Evolutionary conservation across 2,329 filamentous ascomycete genomes (phyloP), one percentile per base, ranked within the genome.

Genomic region (Dactylellina haptotyla): DNA sequence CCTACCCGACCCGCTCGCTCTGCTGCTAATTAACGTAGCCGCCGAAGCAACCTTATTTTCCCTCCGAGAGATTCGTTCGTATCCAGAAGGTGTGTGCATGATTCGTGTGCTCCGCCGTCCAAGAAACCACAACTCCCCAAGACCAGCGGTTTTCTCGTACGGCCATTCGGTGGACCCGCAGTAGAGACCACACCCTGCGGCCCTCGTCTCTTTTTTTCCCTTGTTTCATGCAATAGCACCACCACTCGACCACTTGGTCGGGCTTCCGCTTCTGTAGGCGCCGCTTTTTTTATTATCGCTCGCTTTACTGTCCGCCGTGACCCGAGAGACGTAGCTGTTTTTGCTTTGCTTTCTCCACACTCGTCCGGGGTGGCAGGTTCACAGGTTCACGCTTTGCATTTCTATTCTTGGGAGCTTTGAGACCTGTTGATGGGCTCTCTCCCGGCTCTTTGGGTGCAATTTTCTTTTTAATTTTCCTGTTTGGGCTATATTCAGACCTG

Each of bases 341-440:
- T 41, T 23, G 20, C 30, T 57, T n/a, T n/a, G n/a, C n/a, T n/a
- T n/a, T 43, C 34, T 58, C 62, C 41, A 46, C 64, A 45, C 54
- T 23, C 18, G 12, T 51, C 26, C 32, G 51, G 39, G 45, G 41
- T 28, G 18, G 26, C 18, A 41, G 25, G 37, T 43, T 25, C 26
- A 54, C 16, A 37, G 14, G 14, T 20, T 59, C 54, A 14, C 23
- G 43, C 46, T 67, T 26, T 53, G 12, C 39, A 28, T 48, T 72
- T 56, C 63, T 53, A 14, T 69, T 61, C 48, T 56, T 28, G 63
- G 53, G 5, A 4, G 25, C 62, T 56, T 62, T 18, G 14, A 54
- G 64, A n/a, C n/a, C 64, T 48, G 61, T 69, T 69, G 64, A 69
- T 62, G 62, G 56, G 64, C 56, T 61, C 58, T 67, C 53, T 59